A percentile compares a stretch with the other conserved stretches of the same genome.
Evolutionary conservation across 2,329 filamentous ascomycete species (phyloP).

Genomic region (Fusarium sp.): DNA sequence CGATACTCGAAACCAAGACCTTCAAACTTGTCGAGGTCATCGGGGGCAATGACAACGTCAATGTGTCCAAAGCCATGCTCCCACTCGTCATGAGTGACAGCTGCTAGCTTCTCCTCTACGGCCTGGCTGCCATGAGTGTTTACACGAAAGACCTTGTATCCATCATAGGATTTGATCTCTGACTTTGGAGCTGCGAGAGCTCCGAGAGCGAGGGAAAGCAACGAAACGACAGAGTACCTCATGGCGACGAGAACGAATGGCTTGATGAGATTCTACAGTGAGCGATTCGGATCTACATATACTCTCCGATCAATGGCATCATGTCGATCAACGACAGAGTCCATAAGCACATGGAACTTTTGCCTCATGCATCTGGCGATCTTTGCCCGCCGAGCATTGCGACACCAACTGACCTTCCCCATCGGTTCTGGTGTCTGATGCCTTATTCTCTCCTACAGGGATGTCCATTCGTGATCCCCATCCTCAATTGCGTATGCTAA

Average conservation of each 20-base stretch:
- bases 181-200: constrained; percentile 27
- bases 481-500: constrained; percentile 8
- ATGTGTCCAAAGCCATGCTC: constrained; percentile 36
- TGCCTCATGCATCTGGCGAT: constrained; percentile 13
- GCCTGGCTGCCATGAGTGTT: constrained; percentile 55
- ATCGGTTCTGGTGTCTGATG: constrained; percentile 12
- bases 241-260: constrained; percentile 14
- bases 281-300: constrained; percentile 12
- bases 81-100: constrained; percentile 38
- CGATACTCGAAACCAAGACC: constrained; percentile 44
- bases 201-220: constrained; percentile 29
- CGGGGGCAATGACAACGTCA: constrained; percentile 47
- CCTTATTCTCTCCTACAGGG: neutral
- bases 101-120: constrained; percentile 48
- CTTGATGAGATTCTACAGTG: neutral
- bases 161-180: constrained; percentile 42
- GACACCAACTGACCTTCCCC: constrained; percentile 22
- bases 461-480: constrained; percentile 13
- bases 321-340: neutral
- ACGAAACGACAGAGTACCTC: constrained; percentile 30
- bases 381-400: constrained; percentile 11
- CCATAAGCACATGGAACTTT: constrained; percentile 12
- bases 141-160: constrained; percentile 55
- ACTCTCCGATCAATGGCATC: neutral
- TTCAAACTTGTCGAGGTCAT: constrained; percentile 43